Evolutionary conservation across 768 basidiomycete genomes (phyloP).

Genomic region (Strobilomyces confusus): DNA sequence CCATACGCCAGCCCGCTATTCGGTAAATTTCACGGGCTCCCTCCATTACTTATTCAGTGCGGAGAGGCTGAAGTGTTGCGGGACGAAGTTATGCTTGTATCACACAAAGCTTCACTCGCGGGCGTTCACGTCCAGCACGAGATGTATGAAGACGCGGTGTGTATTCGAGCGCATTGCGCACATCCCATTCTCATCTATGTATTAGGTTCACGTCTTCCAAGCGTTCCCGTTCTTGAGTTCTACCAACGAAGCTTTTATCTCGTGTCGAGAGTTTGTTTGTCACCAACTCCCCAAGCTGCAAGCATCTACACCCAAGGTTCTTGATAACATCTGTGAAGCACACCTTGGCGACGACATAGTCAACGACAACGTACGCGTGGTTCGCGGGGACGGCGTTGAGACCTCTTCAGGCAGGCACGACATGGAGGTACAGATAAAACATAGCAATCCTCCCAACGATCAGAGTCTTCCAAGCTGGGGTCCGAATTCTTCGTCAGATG

Average conservation of each 20-base stretch:
- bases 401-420: constrained; percentile 38
- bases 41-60: constrained; percentile 86
- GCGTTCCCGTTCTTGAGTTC: constrained; percentile 74
- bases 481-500: constrained; percentile 8
- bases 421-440: constrained; percentile 36
- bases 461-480: constrained; percentile 55
- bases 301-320: constrained; percentile 44
- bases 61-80: constrained; percentile 95
- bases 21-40: constrained; percentile 80
- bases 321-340: constrained; percentile 53
- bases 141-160: constrained; percentile 84
- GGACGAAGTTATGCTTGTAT: constrained; percentile 87
- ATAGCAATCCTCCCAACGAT: constrained; percentile 24
- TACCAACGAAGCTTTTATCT: constrained; percentile 61
- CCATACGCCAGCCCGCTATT: constrained; percentile 96
- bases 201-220: constrained; percentile 88
- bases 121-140: constrained; percentile 88
- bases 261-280: constrained; percentile 67
- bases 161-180: constrained; percentile 24
- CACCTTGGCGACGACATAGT: constrained; percentile 68
- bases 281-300: constrained; percentile 53
- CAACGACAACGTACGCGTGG: constrained; percentile 60
- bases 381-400: constrained; percentile 71
- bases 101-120: constrained; percentile 86
- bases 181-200: not conserved